Evolutionary conservation across 2,329 filamentous ascomycete species (phyloP).

Genomic region (Monilinia polystroma): DNA sequence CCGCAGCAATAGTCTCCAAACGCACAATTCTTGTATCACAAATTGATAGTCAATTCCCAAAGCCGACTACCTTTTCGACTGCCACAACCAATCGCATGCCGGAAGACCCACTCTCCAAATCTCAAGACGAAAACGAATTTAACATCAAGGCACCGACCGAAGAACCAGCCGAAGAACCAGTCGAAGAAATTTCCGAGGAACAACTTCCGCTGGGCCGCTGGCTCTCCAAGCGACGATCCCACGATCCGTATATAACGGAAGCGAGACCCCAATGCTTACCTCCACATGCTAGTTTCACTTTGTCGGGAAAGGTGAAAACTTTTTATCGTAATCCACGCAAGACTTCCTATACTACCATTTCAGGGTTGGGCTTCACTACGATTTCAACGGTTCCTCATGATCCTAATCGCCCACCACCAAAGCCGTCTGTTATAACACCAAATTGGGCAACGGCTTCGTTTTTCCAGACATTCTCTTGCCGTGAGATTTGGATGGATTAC

Average conservation of each 20-base stretch:
- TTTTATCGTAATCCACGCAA: not conserved
- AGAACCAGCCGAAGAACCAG: not conserved
- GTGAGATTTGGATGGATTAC: constrained; percentile 2
- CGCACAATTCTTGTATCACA: not conserved
- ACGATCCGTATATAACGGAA: not conserved
- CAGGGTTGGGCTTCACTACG: not conserved
- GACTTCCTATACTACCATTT: constrained; percentile 2
- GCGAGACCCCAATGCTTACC: not conserved
- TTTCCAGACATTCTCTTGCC: constrained; percentile 12
- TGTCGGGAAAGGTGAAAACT: not conserved
- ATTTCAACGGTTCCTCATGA: constrained; percentile 1
- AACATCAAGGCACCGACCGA: not conserved
- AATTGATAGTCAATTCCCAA: not conserved
- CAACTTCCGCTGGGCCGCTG: constrained; percentile 10
- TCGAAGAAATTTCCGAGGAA: not conserved
- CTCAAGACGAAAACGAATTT: not conserved
- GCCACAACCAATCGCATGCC: not conserved
- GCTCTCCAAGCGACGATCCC: not conserved
- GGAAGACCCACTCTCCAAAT: not conserved
- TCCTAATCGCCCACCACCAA: constrained; percentile 10
- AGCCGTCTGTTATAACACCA: not conserved
- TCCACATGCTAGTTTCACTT: not conserved
- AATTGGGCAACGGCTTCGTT: constrained; percentile 2
- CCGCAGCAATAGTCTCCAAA: not conserved
- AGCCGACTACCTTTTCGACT: not conserved